Conservation (phyloP, 2,329 filamentous ascomycete genomes). For the Diaporthe destruens region DNA sequence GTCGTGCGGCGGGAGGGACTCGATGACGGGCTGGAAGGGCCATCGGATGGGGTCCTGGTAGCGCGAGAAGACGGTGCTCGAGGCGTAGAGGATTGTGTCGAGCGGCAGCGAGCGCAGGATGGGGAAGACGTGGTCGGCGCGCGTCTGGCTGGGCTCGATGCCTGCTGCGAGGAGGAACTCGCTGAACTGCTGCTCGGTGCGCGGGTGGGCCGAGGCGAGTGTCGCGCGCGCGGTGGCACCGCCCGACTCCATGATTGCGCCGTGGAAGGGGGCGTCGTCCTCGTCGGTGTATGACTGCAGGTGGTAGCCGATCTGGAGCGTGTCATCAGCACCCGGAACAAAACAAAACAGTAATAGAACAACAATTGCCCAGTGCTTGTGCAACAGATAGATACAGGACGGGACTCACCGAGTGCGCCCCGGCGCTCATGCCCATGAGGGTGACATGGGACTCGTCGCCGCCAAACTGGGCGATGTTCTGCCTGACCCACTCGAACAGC, state of each 20-base stretch:
- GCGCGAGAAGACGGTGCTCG: conserved; percentile 57
- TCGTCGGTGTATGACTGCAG: conserved; percentile 62
- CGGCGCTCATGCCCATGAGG: conserved; percentile 72
- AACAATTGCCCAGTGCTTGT: too few species aligned
- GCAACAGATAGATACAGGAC: too few species aligned
- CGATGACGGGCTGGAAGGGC: conserved; percentile 79
- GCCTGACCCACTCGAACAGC: conserved; percentile 70
- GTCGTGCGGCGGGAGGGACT: conserved; percentile 49
- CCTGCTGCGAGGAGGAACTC: conserved; percentile 66
- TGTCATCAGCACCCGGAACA: conserved; percentile 32
- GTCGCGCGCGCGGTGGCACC: conserved; percentile 68
- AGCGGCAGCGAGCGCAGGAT: conserved; percentile 61
- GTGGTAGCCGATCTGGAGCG: conserved; percentile 73
- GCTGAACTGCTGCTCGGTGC: conserved; percentile 68
- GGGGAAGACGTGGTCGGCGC: conserved; percentile 63
- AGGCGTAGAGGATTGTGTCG: conserved; percentile 55
- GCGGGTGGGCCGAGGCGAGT: conserved; percentile 64
- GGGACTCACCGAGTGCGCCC: conserved; percentile 68
- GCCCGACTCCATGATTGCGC: conserved; percentile 69
- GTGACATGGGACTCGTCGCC: conserved; percentile 71
- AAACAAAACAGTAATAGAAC: too few species aligned
- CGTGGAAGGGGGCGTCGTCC: conserved; percentile 60
- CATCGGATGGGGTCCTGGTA: conserved; percentile 62
- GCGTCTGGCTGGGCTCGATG: conserved; percentile 57
- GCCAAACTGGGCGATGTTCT: conserved; percentile 71